Evolutionary conservation across 192 early-diverging fungal species (phyloP), one percentile per base, ranked within the genome.

Genomic region (Linnemannia elongata): DNA sequence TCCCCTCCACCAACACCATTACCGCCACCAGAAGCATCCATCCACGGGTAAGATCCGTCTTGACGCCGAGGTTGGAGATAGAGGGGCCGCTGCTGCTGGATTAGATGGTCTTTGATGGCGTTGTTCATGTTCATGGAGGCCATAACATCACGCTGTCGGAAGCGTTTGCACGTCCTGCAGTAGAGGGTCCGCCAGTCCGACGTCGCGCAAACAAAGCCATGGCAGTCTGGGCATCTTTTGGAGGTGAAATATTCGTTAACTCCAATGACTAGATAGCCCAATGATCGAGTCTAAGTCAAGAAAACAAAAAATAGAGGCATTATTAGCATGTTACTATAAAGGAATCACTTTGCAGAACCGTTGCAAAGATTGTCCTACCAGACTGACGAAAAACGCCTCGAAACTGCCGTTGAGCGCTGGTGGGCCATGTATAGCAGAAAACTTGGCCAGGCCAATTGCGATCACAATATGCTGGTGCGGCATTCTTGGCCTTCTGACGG

Each of bases 261-360:
- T 3, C 76, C 76, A 17, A 77, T 39, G 38, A 77, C 76, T 3
- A 42, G n/a, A 41, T 77, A 66, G 22, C 63, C 63, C 57, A 77
- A 66, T 3, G 76, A 77, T 2, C 76, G 63, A 68, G 76, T 63
- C 76, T 77, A 77, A 69, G 63, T 77, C 33, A 42, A 68, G 10
- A 38, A n/a, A n/a, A 69, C 41, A 44, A 68, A 69, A 27, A 69
- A 30, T 30, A 68, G 57, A 77, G 41, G 30, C 9, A 33, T 30
- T 66, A 10, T 41, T 33, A 47, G 41, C 17, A 77, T 68, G 47
- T 54, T 24, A 18, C 39, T 33, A 39, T 47, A 47, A 77, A 33
- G 10, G 27, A 69, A 38, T 45, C 30, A 47, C 24, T 38, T 27
- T 77, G 57, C 38, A 18, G 76, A 63, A 69, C 42, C 73, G 73